Evolutionary conservation across 1,284 basidiomycete genomes (phyloP).

Genomic region (Cutaneotrichosporon daszewskae): DNA sequence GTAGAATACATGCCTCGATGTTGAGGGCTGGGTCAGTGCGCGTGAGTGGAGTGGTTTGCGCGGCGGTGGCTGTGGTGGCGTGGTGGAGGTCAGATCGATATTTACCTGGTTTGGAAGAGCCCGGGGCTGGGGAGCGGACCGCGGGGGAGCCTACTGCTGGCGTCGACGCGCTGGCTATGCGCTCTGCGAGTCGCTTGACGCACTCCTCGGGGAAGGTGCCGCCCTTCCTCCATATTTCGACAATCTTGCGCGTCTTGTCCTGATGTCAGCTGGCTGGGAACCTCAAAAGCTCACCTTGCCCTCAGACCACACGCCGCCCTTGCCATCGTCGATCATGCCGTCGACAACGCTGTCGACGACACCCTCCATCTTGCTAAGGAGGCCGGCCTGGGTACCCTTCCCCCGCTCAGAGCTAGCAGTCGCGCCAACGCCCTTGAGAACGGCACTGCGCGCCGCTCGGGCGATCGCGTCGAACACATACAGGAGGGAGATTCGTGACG

Average conservation of each 20-base stretch:
- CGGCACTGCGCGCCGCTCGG: conserved; percentile 66
- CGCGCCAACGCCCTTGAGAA: conserved; percentile 59
- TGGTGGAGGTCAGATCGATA: not conserved
- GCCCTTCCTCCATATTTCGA: conserved; percentile 88
- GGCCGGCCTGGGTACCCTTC: conserved; percentile 59
- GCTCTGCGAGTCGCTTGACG: conserved; percentile 21
- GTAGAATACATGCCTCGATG: conserved; percentile 6
- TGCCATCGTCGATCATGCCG: conserved; percentile 60
- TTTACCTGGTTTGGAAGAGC: conserved; percentile 14
- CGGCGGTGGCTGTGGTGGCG: too few relatives aligned
- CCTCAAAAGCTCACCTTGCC: conserved; percentile 76
- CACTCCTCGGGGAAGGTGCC: conserved; percentile 68
- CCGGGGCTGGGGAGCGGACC: not conserved
- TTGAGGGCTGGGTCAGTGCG: not conserved
- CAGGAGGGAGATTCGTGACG: conserved; percentile 70
- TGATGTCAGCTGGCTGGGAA: conserved; percentile 45
- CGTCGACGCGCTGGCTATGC: conserved; percentile 2
- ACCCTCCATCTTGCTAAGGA: conserved; percentile 77
- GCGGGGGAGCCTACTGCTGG: conserved; percentile 1
- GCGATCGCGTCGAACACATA: conserved; percentile 87
- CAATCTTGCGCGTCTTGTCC: conserved; percentile 91
- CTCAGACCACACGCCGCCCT: conserved; percentile 56
- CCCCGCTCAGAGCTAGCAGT: conserved; percentile 58
- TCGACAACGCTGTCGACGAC: conserved; percentile 75
- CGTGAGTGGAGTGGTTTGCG: not conserved